Conservation (phyloP, 805 yeast genomes). For the Wickerhamomyces bovis region DNA sequence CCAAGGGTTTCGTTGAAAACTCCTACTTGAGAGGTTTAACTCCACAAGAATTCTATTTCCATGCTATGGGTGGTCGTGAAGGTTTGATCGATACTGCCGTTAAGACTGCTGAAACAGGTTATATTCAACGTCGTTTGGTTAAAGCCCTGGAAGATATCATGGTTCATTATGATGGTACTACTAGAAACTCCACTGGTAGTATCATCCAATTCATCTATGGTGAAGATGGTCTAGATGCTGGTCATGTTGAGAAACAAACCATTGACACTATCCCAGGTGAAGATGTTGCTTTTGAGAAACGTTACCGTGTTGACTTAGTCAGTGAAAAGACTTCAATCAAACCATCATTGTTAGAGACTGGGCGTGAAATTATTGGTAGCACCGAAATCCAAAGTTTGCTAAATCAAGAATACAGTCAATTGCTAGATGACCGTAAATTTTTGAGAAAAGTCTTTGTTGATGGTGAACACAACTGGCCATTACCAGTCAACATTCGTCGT, state of each 20-base stretch:
- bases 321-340: slow-evolving; percentile 56
- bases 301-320: slow-evolving; percentile 84
- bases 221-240: slow-evolving; percentile 98
- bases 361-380: slow-evolving; percentile 87
- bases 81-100: slow-evolving; percentile 99
- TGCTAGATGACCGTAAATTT: slow-evolving; percentile 68
- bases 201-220: slow-evolving; percentile 95
- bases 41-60: slow-evolving; percentile 98
- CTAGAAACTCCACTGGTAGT: slow-evolving; percentile 96
- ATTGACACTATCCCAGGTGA: slow-evolving; percentile 95
- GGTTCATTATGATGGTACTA: slow-evolving; percentile 98
- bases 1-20: slow-evolving; percentile 96
- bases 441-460: slow-evolving; percentile 82
- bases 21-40: slow-evolving; percentile 96
- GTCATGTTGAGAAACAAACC: slow-evolving; percentile 94
- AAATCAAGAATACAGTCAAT: slow-evolving; percentile 80
- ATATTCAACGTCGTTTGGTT: slow-evolving; percentile 95
- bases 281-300: slow-evolving; percentile 70
- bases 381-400: slow-evolving; percentile 71
- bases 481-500: slow-evolving; percentile 96
- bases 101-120: slow-evolving; percentile 98
- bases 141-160: slow-evolving; percentile 95
- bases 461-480: slow-evolving; percentile 96
- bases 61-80: slow-evolving; percentile 99
- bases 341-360: slow-evolving; percentile 78